phyloP scores from a whole-genome alignment of 345 rosid genomes.

The Viola odorata region DNA sequence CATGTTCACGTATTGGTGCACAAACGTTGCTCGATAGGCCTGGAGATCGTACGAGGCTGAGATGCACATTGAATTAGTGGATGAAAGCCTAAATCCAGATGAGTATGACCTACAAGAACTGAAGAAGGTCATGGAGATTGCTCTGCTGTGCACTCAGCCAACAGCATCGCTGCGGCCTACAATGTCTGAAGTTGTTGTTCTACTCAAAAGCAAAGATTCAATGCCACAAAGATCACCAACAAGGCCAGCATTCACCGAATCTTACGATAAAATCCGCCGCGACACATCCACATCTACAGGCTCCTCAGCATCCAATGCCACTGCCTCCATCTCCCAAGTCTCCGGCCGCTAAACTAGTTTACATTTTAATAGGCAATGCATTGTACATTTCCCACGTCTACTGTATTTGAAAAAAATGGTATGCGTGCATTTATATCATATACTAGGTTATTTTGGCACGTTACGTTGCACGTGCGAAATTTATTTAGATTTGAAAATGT shows the following conservation, averaged over 20 bases:
- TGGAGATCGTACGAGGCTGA: conserved; percentile 33
- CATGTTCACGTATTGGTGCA: not conserved
- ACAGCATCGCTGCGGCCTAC: conserved; percentile 25
- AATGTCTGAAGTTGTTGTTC: conserved; percentile 32
- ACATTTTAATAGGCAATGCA: no score
- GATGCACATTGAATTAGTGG: conserved; percentile 24
- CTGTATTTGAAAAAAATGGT: no score
- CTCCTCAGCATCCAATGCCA: conserved; percentile 21
- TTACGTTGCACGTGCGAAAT: no score
- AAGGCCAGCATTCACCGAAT: conserved; percentile 21
- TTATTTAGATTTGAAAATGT: no score
- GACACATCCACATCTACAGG: conserved; percentile 15
- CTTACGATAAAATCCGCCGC: not conserved
- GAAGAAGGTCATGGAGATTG: conserved; percentile 29
- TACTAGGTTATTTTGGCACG: no score
- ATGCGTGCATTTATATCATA: no score
- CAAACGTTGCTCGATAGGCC: conserved; percentile 17
- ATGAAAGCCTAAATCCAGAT: conserved; percentile 19
- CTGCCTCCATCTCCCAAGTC: conserved; percentile 9
- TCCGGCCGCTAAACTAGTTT: conserved; percentile 11
- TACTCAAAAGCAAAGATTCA: conserved; percentile 21
- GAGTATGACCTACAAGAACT: conserved; percentile 32
- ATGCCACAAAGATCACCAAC: conserved; percentile 5
- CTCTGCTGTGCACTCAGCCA: conserved; percentile 35
- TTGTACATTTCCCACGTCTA: no score